Evolutionary conservation across 2,329 filamentous ascomycete genomes (phyloP).

Genomic region (Dothiorella sarmentorum): DNA sequence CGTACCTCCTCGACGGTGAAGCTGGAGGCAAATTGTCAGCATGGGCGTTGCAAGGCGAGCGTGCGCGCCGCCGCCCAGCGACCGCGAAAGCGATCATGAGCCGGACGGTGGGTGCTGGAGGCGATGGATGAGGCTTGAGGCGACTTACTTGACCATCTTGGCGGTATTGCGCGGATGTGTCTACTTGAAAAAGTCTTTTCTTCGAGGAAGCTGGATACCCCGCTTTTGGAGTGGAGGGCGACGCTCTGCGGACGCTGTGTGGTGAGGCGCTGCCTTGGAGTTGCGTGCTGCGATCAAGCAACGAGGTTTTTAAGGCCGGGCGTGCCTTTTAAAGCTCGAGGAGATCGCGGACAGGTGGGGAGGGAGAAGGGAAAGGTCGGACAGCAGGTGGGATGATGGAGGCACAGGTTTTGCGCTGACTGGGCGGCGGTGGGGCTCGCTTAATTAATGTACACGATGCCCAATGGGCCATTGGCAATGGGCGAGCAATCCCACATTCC

Average conservation of each 20-base stretch:
- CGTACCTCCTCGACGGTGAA: slow-evolving; percentile 92
- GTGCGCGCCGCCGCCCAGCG: background rate
- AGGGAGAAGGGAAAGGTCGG: slow-evolving; percentile 13
- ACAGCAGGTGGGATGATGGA: slow-evolving; percentile 17
- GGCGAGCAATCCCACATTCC: background rate
- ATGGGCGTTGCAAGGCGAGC: background rate
- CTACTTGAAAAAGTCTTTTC: slow-evolving; percentile 15
- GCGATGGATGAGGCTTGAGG: background rate
- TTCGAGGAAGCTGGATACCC: slow-evolving; percentile 10
- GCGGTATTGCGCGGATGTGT: slow-evolving; percentile 57
- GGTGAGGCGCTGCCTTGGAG: slow-evolving; percentile 1
- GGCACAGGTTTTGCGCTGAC: slow-evolving; percentile 19
- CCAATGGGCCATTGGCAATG: background rate
- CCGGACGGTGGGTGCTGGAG: background rate
- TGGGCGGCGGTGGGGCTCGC: slow-evolving; percentile 17
- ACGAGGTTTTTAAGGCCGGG: slow-evolving; percentile 13
- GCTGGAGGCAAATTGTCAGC: slow-evolving; percentile 61
- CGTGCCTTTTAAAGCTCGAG: slow-evolving; percentile 18
- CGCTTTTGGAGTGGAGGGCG: slow-evolving; percentile 15
- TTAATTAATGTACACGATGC: slow-evolving; percentile 13
- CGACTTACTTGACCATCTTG: slow-evolving; percentile 99
- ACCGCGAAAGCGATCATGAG: background rate
- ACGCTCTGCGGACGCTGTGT: slow-evolving; percentile 12
- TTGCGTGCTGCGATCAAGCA: slow-evolving; percentile 7
- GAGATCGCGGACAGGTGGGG: slow-evolving; percentile 8